Evolutionary conservation across 2,329 filamentous ascomycete species (phyloP), one percentile per base, ranked within the genome.

Genomic region (Xylogone sp.): DNA sequence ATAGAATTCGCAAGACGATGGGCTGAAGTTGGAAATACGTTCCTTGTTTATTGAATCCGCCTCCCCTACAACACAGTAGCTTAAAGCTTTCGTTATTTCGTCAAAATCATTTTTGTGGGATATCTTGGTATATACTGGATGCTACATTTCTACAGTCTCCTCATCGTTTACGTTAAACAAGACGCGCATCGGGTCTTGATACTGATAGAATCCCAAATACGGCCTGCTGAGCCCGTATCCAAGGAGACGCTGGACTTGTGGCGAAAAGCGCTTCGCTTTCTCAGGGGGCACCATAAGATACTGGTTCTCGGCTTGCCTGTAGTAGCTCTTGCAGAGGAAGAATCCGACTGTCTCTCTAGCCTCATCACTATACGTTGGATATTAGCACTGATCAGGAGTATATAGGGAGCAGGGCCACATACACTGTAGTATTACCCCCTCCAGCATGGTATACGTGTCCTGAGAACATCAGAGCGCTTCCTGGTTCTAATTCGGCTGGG

Each of bases 371-470:
- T 21, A 13, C 16, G 19, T 21, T 16, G 5, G 10, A 19, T 34
- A 20, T 47, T 22, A 47, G 24, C 21, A 39, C 13, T 9, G 24
- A 7, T 39, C 34, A 4, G 13, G 34, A 16, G n/a, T 39, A 5
- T 13, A 9, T n/a, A 19, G 16, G 7, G 4, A 39, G 18, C 16
- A 8, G 31, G 7, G n/a, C n/a, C 12, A 48, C 46, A 20, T 48
- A 44, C 24, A 24, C 34, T 2, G 61, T 65, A 19, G 50, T 56
- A 50, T 74, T 74, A 8, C 62, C 63, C 1, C 71, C 71, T 2
- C 71, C 71, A 1, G 68, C 71, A 42, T 74, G 71, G 47, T 72
- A 73, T 12, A 67, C 52, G 19, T 69, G 69, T 1, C 70, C 71
- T 1, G 72, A 49, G 39, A 74, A 70, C 21, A 73, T 66, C 27